Base-by-base conservation (phyloP, 495 filamentous ascomycete species). In the Aspergillus funiculosus region DNA sequence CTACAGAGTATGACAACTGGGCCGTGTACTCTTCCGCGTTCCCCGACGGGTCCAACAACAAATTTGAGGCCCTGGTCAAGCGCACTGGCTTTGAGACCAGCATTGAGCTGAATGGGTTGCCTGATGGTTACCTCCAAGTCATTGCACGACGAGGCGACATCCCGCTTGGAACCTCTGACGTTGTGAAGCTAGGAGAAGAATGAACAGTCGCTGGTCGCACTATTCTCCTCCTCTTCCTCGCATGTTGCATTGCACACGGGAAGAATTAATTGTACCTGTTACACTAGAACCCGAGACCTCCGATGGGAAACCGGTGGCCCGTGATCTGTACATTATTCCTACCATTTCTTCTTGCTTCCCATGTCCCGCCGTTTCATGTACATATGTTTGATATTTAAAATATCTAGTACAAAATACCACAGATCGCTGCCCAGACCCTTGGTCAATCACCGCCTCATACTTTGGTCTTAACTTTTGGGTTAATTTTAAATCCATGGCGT, bases 1-100 rank as follows among this genome's bases (percentile, higher is more conserved):
- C 64, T 11, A 71, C 66, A 0, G 66, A 71, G 39, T 66, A 69
- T 32, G 64, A 68, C 42, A 63, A 61, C 41, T 63, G 62, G 64
- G 58, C 58, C 19, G 36, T 65, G 18, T 62, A 63, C 31, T 54
- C 60, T 6, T 58, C 52, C 22, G 9, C 52, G 1, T 56, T 56
- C 2, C 32, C 43, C n/a, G 56, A 48, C 20, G 52, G 54, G 22
- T 50, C 43, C 17, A 48, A 57, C 24, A 48, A 38, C 17, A 52
- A 38, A 15, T 56, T 63, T 40, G 44, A 64, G 19, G 48, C 36
- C 6, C 21, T 52, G 15, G 55, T 58, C n/a, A 30, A 49, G 6
- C 60, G 64, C 11, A 59, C 52, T 22, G 66, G 66, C 19, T 69
- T 67, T 15, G 66, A 69, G 51, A 64, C 59, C 37, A 17, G 53